phyloP scores from a whole-genome alignment of 2,329 filamentous ascomycete species.

The Coniochaeta sp. region DNA sequence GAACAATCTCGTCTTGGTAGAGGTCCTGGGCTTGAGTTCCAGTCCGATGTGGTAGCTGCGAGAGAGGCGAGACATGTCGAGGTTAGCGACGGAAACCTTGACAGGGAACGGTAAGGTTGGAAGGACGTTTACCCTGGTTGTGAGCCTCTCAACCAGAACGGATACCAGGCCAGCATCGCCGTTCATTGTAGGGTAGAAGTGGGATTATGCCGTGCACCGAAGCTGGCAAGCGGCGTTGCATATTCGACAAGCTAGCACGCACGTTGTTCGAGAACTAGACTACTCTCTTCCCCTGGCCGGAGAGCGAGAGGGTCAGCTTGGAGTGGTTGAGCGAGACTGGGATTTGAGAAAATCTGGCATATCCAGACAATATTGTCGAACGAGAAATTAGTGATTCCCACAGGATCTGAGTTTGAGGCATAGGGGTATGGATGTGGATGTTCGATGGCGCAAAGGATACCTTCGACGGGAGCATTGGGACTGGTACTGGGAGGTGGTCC shows the following conservation, averaged over 20 bases:
- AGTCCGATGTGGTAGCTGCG: constrained; percentile 55
- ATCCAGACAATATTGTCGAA: background rate
- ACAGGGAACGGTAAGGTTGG: background rate
- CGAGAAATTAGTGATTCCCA: background rate
- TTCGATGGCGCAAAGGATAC: background rate
- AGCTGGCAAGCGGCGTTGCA: background rate
- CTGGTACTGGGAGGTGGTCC: background rate
- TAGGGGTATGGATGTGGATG: background rate
- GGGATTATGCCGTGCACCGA: background rate
- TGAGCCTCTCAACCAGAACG: constrained; percentile 55
- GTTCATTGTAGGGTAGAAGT: constrained; percentile 38
- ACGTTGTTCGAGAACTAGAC: background rate
- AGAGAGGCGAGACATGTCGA: constrained; percentile 6
- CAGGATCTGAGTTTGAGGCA: background rate
- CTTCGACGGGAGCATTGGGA: background rate
- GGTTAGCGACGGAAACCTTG: constrained; percentile 3
- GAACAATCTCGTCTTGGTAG: constrained; percentile 52
- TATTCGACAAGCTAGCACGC: background rate
- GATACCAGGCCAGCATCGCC: constrained; percentile 51
- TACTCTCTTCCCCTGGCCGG: background rate
- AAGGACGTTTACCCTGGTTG: constrained; percentile 43
- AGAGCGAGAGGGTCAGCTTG: background rate
- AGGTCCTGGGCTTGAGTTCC: constrained; percentile 49
- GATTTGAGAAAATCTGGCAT: background rate
- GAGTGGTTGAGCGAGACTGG: background rate